phyloP scores from a whole-genome alignment of 345 rosid species.

The Abelmoschus esculentus region DNA sequence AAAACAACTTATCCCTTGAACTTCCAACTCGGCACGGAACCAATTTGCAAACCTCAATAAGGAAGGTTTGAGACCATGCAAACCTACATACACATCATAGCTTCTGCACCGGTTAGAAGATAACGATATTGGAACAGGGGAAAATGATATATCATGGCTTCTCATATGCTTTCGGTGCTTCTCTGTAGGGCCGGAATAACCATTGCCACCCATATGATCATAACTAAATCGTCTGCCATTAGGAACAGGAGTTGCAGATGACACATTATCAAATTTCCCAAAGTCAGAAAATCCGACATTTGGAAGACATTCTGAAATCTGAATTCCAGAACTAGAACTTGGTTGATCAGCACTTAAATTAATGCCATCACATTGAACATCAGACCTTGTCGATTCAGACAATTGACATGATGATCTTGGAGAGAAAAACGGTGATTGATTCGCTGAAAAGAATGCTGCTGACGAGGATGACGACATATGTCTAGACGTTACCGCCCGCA shows the following conservation, averaged over 20 bases:
- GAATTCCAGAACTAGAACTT: conserved; percentile 50
- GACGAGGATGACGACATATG: conserved; percentile 86
- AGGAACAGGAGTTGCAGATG: conserved; percentile 45
- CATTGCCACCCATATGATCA: conserved; percentile 23
- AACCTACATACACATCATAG: conserved; percentile 77
- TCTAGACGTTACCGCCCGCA: conserved; percentile 48
- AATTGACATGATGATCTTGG: conserved; percentile 52
- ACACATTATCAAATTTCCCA: conserved; percentile 33
- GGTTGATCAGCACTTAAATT: conserved; percentile 34
- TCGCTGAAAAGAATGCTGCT: conserved; percentile 82
- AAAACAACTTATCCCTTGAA: conserved; percentile 89
- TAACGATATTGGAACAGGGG: conserved; percentile 52
- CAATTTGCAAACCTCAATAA: conserved; percentile 72
- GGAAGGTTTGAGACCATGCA: conserved; percentile 73
- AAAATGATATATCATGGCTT: conserved; percentile 29
- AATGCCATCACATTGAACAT: conserved; percentile 49
- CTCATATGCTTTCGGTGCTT: conserved; percentile 34
- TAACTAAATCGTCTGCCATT: conserved; percentile 35
- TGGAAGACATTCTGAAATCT: conserved; percentile 33
- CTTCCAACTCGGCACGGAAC: conserved; percentile 85
- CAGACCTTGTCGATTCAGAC: conserved; percentile 59
- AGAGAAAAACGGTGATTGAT: conserved; percentile 87
- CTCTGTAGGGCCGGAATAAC: conserved; percentile 24
- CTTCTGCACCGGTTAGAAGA: conserved; percentile 61
- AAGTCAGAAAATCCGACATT: conserved; percentile 34